A percentile compares a stretch with the other conserved stretches of the same genome.
Evolutionary conservation across 768 basidiomycete species (phyloP).

Genomic region (Gyrodon lividus): DNA sequence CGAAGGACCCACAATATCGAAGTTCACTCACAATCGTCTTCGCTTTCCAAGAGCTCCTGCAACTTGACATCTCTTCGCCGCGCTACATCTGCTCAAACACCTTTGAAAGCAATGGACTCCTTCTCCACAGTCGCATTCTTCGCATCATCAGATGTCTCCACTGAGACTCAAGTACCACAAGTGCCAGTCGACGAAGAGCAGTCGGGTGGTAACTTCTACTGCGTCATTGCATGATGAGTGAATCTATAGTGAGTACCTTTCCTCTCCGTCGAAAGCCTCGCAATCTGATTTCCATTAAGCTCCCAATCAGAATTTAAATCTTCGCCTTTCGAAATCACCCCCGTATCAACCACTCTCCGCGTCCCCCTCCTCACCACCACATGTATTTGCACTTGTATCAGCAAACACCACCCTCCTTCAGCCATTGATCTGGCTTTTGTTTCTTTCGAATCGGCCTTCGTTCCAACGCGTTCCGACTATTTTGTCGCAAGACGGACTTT

Average conservation of each 20-base stretch:
- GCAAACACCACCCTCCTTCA: not conserved
- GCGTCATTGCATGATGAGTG: slow-evolving; percentile 20
- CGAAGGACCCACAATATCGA: not conserved
- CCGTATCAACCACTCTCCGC: not conserved
- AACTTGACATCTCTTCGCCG: not conserved
- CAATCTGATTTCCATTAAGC: slow-evolving; percentile 1
- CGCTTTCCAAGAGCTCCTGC: not conserved
- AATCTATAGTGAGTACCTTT: slow-evolving; percentile 10
- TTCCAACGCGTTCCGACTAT: slow-evolving; percentile 11
- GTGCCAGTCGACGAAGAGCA: slow-evolving; percentile 13
- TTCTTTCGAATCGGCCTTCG: slow-evolving; percentile 12
- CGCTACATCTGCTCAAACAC: slow-evolving; percentile 4
- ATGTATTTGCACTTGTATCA: slow-evolving; percentile 3
- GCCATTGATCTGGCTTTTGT: slow-evolving; percentile 12
- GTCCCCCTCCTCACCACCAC: not conserved
- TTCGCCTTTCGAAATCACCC: not conserved
- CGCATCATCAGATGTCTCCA: not conserved
- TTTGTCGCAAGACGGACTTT: slow-evolving; percentile 17
- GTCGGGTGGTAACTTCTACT: slow-evolving; percentile 2
- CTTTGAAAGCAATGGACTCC: slow-evolving; percentile 19
- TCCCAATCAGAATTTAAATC: not conserved
- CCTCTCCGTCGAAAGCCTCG: not conserved
- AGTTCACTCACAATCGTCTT: slow-evolving; percentile 8
- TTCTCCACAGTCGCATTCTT: slow-evolving; percentile 4
- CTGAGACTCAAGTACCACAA: slow-evolving; percentile 2